A percentile compares a stretch with the other conserved stretches of the same genome.
These are phyloP conservation scores for Sonneratia caseolaris DNA, from an alignment of 345 rosid species.

Conservation along the genomic window DNA sequence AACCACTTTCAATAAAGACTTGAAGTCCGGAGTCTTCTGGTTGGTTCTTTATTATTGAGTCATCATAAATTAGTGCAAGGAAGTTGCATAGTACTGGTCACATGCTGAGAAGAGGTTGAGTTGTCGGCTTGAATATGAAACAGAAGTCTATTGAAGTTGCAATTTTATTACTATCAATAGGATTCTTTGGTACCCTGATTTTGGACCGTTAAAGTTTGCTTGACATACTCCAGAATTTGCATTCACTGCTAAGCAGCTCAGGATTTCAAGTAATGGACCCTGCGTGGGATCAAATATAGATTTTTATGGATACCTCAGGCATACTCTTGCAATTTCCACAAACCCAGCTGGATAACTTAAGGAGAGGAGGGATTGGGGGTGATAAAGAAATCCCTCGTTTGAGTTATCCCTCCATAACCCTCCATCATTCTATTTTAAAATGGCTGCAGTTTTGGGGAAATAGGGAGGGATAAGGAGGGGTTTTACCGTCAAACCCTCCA, in stretches of 20 bases:
- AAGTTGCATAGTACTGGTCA: neutral
- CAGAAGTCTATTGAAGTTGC: neutral
- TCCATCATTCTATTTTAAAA: no score
- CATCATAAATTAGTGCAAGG: neutral
- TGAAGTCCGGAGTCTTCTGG: neutral
- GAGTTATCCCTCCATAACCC: no score
- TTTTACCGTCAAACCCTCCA: no score
- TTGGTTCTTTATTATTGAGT: neutral
- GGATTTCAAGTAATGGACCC: neutral
- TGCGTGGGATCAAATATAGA: no score
- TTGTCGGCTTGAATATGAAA: neutral
- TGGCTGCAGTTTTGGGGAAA: no score
- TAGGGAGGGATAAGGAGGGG: no score
- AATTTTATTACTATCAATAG: neutral
- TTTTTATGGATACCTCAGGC: no score
- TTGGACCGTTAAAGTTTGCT: neutral
- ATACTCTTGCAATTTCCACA: neutral
- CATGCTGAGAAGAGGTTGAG: neutral
- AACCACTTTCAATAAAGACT: neutral
- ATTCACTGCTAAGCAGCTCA: neutral
- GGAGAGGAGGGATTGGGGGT: no score
- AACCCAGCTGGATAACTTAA: neutral
- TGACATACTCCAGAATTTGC: neutral
- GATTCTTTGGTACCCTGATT: neutral
- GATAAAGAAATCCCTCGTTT: no score